Percentiles rank a stretch among this genome's conserved stretches.
These are phyloP conservation scores for Collybia mongolica DNA, from an alignment of 768 basidiomycete genomes.

Conservation along the genomic window DNA sequence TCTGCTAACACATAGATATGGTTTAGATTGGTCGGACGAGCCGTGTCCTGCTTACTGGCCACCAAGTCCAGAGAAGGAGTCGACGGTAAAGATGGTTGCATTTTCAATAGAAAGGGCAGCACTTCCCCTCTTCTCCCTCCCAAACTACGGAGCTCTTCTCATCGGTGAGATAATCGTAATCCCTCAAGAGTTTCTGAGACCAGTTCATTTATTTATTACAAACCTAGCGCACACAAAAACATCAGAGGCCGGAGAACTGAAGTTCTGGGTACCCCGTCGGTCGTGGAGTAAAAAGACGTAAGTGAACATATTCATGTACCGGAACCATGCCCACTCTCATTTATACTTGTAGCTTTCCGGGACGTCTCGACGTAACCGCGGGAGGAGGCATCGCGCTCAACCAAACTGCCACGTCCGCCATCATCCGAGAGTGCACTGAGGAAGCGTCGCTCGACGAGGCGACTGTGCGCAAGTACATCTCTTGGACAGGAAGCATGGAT, in stretches of 20 bases:
- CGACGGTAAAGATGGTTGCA: conserved; percentile 13
- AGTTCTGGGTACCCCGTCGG: conserved; percentile 41
- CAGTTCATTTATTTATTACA: too few species aligned
- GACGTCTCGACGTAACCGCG: conserved; percentile 40
- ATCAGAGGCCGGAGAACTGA: conserved; percentile 21
- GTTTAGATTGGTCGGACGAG: too few species aligned
- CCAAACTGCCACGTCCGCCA: conserved; percentile 31
- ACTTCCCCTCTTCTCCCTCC: conserved; percentile 42
- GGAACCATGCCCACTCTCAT: neutral
- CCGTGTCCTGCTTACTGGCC: too few species aligned
- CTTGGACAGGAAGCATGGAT: conserved; percentile 34
- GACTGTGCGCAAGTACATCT: conserved; percentile 29
- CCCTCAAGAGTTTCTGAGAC: conserved; percentile 12
- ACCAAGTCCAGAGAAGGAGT: too few species aligned
- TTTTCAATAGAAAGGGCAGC: conserved; percentile 43
- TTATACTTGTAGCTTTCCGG: conserved; percentile 27
- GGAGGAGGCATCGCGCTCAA: conserved; percentile 43
- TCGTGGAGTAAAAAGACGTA: conserved; percentile 39
- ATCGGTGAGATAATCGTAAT: conserved; percentile 23
- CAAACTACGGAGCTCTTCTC: conserved; percentile 42
- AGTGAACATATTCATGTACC: conserved; percentile 8
- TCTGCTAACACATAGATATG: too few species aligned
- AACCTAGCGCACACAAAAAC: conserved; percentile 18
- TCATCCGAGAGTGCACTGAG: conserved; percentile 41
- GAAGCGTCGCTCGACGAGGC: conserved; percentile 38